Conservation (phyloP, 495 filamentous ascomycete genomes). For the Pyrenula aspistea region DNA sequence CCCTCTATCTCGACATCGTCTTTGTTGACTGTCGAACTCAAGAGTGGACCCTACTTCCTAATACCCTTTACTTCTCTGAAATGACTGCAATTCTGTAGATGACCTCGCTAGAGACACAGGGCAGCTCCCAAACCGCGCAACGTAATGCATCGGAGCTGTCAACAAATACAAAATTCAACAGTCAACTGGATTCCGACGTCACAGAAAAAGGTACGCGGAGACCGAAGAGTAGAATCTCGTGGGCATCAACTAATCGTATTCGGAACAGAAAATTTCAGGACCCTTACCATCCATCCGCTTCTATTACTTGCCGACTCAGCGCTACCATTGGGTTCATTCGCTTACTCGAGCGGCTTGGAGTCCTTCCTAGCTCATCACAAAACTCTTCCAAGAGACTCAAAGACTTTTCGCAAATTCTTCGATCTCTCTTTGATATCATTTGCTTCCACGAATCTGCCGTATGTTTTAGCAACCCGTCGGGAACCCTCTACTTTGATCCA, state of each 20-base stretch:
- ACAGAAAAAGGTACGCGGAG: no score
- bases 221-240: neutral
- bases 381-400: conserved; percentile 23
- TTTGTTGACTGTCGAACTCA: no score
- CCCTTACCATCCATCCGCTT: conserved; percentile 52
- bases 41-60: no score
- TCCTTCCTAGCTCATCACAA: conserved; percentile 79
- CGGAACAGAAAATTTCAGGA: neutral
- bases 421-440: conserved; percentile 64
- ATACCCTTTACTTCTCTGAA: no score
- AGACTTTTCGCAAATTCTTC: conserved; percentile 63
- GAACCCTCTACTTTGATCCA: conserved; percentile 40
- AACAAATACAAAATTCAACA: no score
- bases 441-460: conserved; percentile 72
- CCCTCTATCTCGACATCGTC: no score
- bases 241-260: neutral
- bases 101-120: no score
- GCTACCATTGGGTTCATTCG: conserved; percentile 90
- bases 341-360: conserved; percentile 88
- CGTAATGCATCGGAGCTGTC: no score
- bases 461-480: conserved; percentile 64
- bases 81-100: no score
- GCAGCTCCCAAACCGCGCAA: no score
- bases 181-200: no score
- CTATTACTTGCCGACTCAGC: conserved; percentile 92